Evolutionary conservation across 2,329 filamentous ascomycete species (phyloP), one percentile per base, ranked within the genome.

Genomic region (Fusarium continuum): DNA sequence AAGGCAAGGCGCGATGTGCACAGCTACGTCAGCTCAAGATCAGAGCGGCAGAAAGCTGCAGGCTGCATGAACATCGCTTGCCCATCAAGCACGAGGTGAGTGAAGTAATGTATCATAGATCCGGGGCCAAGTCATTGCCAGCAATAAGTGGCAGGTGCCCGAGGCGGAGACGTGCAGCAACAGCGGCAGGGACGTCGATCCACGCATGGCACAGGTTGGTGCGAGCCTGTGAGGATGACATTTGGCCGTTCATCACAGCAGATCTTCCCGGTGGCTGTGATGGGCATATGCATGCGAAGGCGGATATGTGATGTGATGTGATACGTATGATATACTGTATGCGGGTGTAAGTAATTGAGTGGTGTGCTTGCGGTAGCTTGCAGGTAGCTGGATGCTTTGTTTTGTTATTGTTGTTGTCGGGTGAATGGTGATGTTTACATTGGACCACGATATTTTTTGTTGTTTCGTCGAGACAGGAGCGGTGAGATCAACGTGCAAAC

Each of bases 251-350:
- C 43, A 44, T 60, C 40, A 51, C 43, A 44, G 34, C 38, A 46
- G 61, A 65, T 65, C 61, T 67, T 65, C 59, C 62, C 44, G 52
- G 53, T 64, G 62, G 62, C 57, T 62, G 62, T 66, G 62, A 66
- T 66, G 62, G 16, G 48, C 62, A 66, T 66, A 63, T 65, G 62
- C 62, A 66, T 46, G 62, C 40, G 53, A 52, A 66, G 43, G 61
- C 52, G 53, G 46, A 65, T 62, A 60, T 55, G 61, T 63, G 61
- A 61, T 47, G 55, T 44, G 51, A 58, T 60, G 55, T 60, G 56
- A 60, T 60, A 54, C 41, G 55, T 60, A 60, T 60, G 56, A 60
- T 60, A 55, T 60, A 26, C 56, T 54, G 56, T 54, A 54, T 54
- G 51, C 51, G 58, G 23, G 44, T 55, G 45, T 43, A 55, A 55